Evolutionary conservation across 441 rosid genomes (phyloP).

Genomic region (Cnidoscolus chayamansa): DNA sequence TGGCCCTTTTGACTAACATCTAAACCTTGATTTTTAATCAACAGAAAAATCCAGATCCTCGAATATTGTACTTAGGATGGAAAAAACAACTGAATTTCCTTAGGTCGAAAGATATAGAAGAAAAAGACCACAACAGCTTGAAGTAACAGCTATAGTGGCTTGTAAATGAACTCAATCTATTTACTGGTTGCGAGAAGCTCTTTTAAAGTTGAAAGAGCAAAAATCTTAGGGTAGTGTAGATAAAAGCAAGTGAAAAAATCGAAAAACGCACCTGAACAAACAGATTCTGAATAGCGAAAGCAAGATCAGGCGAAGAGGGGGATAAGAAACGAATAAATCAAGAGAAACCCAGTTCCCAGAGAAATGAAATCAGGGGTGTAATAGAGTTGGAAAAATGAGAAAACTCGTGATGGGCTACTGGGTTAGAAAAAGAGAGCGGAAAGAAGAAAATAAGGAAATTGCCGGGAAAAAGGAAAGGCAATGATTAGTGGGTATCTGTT

Average conservation of each 20-base stretch:
- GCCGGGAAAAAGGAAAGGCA: conserved; percentile 13
- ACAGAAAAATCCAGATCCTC: conserved; percentile 10
- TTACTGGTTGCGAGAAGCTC: background rate
- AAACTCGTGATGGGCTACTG: conserved; percentile 25
- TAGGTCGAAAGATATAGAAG: conserved; percentile 22
- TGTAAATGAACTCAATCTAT: background rate
- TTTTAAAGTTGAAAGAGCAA: background rate
- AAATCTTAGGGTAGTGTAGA: background rate
- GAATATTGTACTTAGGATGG: background rate
- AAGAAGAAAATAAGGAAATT: background rate
- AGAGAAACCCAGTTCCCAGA: conserved; percentile 20
- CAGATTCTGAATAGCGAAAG: background rate
- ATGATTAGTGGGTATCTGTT: background rate
- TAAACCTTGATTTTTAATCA: conserved; percentile 4
- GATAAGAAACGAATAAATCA: conserved; percentile 13
- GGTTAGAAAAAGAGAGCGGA: background rate
- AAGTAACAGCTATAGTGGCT: conserved; percentile 8
- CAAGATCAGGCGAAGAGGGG: conserved; percentile 15
- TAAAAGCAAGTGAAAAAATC: background rate
- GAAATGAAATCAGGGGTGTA: conserved; percentile 9
- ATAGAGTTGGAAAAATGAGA: background rate
- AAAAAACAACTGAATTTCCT: conserved; percentile 16
- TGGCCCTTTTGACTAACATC: conserved; percentile 14
- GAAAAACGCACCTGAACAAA: conserved; percentile 7
- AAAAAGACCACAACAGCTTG: conserved; percentile 6